These are phyloP conservation scores for Tolypocladium amazonense DNA, from an alignment of 2,329 filamentous ascomycete genomes.

Conservation along the genomic window DNA sequence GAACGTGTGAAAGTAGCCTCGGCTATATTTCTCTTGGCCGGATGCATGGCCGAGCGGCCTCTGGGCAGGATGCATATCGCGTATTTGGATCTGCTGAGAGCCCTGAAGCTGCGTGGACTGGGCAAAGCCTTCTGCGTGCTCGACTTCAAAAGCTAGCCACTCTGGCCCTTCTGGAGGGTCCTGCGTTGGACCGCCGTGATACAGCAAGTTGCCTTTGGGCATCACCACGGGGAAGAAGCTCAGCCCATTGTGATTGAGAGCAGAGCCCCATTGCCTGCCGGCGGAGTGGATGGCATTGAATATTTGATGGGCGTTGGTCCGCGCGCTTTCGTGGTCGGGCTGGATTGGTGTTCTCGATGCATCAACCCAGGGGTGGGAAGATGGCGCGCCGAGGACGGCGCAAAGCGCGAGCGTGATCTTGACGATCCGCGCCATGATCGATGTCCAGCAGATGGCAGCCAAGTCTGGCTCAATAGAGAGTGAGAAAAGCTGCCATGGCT, in stretches of 20 bases:
- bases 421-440: not conserved
- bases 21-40: slow-evolving; percentile 1
- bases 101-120: not conserved
- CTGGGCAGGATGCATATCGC: not conserved
- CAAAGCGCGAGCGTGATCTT: not conserved
- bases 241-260: slow-evolving; percentile 66
- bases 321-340: slow-evolving; percentile 27
- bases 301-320: slow-evolving; percentile 48
- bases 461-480: no score
- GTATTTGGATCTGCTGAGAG: not conserved
- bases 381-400: not conserved
- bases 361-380: not conserved
- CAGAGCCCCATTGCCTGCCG: slow-evolving; percentile 65
- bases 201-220: slow-evolving; percentile 53
- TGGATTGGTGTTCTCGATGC: slow-evolving; percentile 10
- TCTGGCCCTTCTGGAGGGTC: slow-evolving; percentile 43
- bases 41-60: not conserved
- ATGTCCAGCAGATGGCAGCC: not conserved
- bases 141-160: slow-evolving; percentile 69
- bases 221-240: slow-evolving; percentile 57
- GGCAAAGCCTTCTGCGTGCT: slow-evolving; percentile 61
- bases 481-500: not conserved
- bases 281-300: slow-evolving; percentile 66
- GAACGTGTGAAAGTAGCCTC: slow-evolving; percentile 59
- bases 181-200: slow-evolving; percentile 47